Conservation (phyloP, 2,329 filamentous ascomycete species). For the Pseudogymnoascus sp. region DNA sequence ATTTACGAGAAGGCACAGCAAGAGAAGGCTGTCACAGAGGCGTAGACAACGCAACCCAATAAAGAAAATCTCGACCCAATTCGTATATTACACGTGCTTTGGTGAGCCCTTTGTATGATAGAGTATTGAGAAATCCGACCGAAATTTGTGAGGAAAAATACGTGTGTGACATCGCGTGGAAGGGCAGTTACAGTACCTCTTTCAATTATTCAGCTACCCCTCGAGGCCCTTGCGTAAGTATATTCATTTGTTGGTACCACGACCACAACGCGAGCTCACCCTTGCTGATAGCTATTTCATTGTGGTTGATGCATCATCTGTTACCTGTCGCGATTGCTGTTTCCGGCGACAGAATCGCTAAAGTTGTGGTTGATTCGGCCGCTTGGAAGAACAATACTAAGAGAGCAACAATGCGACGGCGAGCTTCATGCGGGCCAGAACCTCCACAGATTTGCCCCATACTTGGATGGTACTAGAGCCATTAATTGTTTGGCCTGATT, state of each 20-base stretch:
- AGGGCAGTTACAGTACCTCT: background rate
- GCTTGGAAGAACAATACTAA: constrained; percentile 7
- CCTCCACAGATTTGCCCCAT: background rate
- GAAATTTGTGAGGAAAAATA: background rate
- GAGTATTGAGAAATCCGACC: background rate
- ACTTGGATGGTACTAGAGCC: background rate
- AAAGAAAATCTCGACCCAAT: background rate
- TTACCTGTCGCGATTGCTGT: background rate
- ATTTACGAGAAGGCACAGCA: constrained; percentile 74
- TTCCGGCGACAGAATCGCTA: background rate
- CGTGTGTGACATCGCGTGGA: background rate
- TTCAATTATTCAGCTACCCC: background rate
- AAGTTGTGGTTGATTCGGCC: constrained; percentile 2
- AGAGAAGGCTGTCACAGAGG: constrained; percentile 24
- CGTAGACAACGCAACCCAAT: background rate
- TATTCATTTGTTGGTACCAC: background rate
- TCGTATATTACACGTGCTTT: background rate
- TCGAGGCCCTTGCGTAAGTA: background rate
- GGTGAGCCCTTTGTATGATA: background rate
- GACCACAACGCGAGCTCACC: background rate
- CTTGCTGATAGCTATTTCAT: background rate
- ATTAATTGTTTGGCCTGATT: background rate
- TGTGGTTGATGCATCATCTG: background rate
- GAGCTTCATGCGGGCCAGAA: background rate
- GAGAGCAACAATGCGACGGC: background rate